Base-by-base conservation (phyloP, 345 rosid species). In the Boechera retrofracta region DNA sequence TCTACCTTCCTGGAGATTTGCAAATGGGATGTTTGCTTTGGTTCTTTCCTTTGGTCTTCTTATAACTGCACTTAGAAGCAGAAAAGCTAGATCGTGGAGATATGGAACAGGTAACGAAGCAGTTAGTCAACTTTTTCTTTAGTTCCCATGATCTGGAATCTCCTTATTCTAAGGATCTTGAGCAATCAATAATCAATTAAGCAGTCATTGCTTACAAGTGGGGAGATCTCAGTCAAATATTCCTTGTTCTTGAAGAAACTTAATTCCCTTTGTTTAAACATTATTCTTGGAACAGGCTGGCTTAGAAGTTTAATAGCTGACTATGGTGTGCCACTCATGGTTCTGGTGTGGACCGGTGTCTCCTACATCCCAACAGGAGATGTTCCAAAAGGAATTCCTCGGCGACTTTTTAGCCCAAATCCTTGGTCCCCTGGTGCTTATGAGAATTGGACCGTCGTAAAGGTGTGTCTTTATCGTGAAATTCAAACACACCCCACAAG, bases 381-480 rank as follows among this genome's bases (percentile, higher is more conserved):
- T 81, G 94, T 95, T 72, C 99, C 99, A 5, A 79, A 85, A 74
- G 98, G 99, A 72, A 91, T 95, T 66, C 97, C 99, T 5, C 83
- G 97, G 59, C 92, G 98, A 36, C 97, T 94, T 59, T 85, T 87
- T 82, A 94, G 98, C 80, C 98, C 98, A 48, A 87, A 90, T 73
- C 99, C 98, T 54, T 94, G 98, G 99, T 95, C 98, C 5, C 87
- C 90, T 15, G 98, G 99, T 56, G 98, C 98, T 66, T 90, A 88
- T 36, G 84, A 79, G 60, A 92, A 94, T 67, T 94, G 98, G 98
- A 89, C 98, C 0, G 98, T 94, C 33, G 68, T 90, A 60, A 86
- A 86, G 89, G 98, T 80, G 10, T 44, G 78, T 44, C 21, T 65
- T 36, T 24, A 33, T 59, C 61, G 53, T 26, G 44, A 15, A 18